Base-by-base conservation (phyloP, 768 basidiomycete genomes). In the Auriscalpium orientale region DNA sequence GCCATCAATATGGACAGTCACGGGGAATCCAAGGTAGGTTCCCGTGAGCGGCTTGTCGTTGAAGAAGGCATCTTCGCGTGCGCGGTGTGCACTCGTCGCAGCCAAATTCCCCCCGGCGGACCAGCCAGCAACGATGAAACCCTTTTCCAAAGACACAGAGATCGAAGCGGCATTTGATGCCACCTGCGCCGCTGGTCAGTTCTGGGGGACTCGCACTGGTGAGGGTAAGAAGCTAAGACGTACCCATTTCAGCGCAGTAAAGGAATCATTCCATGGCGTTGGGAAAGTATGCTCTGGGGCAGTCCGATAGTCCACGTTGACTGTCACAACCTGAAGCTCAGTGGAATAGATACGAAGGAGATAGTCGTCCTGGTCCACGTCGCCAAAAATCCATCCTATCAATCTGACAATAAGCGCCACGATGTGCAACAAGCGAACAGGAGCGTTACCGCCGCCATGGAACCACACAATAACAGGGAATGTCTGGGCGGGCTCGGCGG, bases 241-340 rank as follows among this genome's bases (percentile, higher is more conserved):
- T 45, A 63, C 64, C 64, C 65, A 64, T 64, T 65, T 63, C 21
- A 68, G 21, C 20, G 67, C 62, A 5, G 62, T 56, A 13, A 53
- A 59, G 38, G 56, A 56, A 48, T 68, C 67, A n/a, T 66, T 57
- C n/a, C 62, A 20, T 5, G 49, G 51, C 18, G 55, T 58, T 13
- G 62, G 64, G 49, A 58, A 64, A 4, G 54, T 45, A 35, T 66
- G 57, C n/a, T 62, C 60, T 8, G 62, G 66, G 12, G 61, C 55
- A 4, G 58, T 53, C 53, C 49, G 53, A 46, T 64, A 64, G 16
- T 58, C 55, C 3, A 57, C 57, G 15, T 52, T 57, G 37, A 63
- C 46, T 16, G 56, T 51, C 13, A 53, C 51, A 15, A 62, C 43
- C n/a, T 57, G 55, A 9, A 58, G 40, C 8, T 58, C 59, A 1